phyloP scores from a whole-genome alignment of 2,329 filamentous ascomycete species.

The Penicillium sp. region DNA sequence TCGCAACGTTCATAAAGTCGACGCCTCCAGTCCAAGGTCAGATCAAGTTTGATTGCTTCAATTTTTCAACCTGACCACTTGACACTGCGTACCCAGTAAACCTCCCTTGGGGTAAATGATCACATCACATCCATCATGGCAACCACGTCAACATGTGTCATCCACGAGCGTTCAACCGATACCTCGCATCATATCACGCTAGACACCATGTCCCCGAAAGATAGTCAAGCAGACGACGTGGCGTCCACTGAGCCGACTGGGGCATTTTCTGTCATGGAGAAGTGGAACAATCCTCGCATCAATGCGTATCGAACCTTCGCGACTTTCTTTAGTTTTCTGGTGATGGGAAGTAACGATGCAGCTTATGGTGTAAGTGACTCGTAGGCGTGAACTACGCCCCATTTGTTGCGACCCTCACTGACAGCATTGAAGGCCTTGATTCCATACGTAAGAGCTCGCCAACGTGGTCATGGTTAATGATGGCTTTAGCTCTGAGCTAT shows the following conservation, averaged over 20 bases:
- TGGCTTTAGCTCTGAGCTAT: too few species aligned
- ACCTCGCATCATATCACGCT: slow-evolving; percentile 9
- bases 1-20: too few species aligned
- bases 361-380: slow-evolving; percentile 49
- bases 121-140: slow-evolving; percentile 6
- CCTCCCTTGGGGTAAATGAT: not conserved
- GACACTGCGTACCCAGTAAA: too few species aligned
- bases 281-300: slow-evolving; percentile 46
- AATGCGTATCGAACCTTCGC: slow-evolving; percentile 48
- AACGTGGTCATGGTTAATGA: too few species aligned
- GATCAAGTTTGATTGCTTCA: too few species aligned
- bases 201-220: slow-evolving; percentile 9
- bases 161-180: slow-evolving; percentile 8
- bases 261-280: slow-evolving; percentile 24
- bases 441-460: not conserved
- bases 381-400: too few species aligned
- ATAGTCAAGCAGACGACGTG: not conserved
- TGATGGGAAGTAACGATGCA: slow-evolving; percentile 55
- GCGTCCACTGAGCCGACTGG: not conserved
- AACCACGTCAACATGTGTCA: slow-evolving; percentile 6
- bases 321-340: slow-evolving; percentile 53
- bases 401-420: not conserved
- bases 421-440: not conserved
- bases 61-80: too few species aligned
- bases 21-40: too few species aligned